Base-by-base conservation (phyloP, 2,329 filamentous ascomycete genomes). In the Talaromyces albobiverticillius region DNA sequence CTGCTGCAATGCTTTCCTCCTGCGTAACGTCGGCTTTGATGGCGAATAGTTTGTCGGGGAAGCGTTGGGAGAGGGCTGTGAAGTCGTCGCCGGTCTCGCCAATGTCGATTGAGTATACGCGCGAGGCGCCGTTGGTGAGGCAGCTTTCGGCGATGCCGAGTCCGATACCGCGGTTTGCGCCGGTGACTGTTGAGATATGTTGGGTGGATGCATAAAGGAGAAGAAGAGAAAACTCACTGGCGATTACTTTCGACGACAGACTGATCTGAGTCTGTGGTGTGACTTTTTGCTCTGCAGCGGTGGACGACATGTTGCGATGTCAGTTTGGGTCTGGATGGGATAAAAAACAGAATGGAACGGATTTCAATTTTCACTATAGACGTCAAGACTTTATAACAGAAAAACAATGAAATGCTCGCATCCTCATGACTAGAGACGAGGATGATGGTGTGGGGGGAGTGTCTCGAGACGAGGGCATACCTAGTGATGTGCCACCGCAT, bases 111-210 rank as follows among this genome's bases (percentile, higher is more conserved):
- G 67, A 71, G 62, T 71, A 75, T 32, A 76, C 67, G 25, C 56
- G 61, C 11, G 63, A 64, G 18, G 76, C 76, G 2, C 63, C 64
- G 62, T 79, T 79, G 59, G 68, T 71, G 14, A 79, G 69, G 60
- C 74, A 77, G 43, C 74, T 70, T 59, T 78, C 71, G 26, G 75
- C 75, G 42, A 78, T 71, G 7, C 73, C 75, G 2, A 78, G 68
- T 3, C 75, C 75, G 45, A 78, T 78, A 34, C 75, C 75, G 34
- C 73, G 67, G 54, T 60, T 60, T 26, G 57, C 57, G 9, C 51
- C 72, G 56, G 59, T 78, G 71, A 62, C 11, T 36, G 32, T n/a
- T n/a, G 13, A 45, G 14, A 25, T 23, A 31, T 46, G 1, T 10
- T 29, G 10, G 8, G 29, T n/a, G n/a, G n/a, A n/a, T n/a, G n/a